Evolutionary conservation across 1,284 basidiomycete species (phyloP).

Genomic region (Pascua guehoae): DNA sequence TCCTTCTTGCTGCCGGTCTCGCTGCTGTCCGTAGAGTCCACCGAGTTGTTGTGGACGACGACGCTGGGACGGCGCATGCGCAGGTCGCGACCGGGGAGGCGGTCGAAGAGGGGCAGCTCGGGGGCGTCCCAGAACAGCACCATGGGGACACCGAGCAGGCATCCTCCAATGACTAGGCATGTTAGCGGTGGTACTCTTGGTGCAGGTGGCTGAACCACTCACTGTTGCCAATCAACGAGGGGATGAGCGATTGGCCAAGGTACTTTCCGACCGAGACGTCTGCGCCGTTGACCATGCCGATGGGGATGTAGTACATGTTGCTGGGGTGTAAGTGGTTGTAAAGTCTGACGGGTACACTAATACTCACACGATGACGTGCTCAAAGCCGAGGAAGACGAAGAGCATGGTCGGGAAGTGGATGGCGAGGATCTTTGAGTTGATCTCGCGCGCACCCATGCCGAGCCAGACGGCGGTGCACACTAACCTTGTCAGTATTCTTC

Average conservation of each 20-base stretch:
- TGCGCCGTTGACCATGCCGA: constrained; percentile 38
- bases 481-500: not conserved
- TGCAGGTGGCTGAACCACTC: constrained; percentile 13
- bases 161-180: constrained; percentile 15
- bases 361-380: constrained; percentile 39
- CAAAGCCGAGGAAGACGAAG: constrained; percentile 43
- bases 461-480: constrained; percentile 46
- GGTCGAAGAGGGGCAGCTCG: constrained; percentile 4
- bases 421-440: constrained; percentile 38
- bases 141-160: constrained; percentile 15
- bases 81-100: not conserved
- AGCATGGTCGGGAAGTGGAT: constrained; percentile 44
- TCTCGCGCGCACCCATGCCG: constrained; percentile 34
- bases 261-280: constrained; percentile 20
- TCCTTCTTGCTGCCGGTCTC: too few species aligned
- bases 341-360: not conserved
- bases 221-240: constrained; percentile 27
- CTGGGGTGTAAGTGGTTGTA: not conserved
- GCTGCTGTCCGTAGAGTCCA: too few species aligned
- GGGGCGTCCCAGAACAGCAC: constrained; percentile 5
- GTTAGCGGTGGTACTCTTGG: not conserved
- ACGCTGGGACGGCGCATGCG: too few species aligned
- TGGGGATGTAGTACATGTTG: constrained; percentile 43
- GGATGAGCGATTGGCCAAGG: constrained; percentile 22
- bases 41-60: too few species aligned